phyloP scores from a whole-genome alignment of 345 rosid species.

The Anastatica hierochuntica region DNA sequence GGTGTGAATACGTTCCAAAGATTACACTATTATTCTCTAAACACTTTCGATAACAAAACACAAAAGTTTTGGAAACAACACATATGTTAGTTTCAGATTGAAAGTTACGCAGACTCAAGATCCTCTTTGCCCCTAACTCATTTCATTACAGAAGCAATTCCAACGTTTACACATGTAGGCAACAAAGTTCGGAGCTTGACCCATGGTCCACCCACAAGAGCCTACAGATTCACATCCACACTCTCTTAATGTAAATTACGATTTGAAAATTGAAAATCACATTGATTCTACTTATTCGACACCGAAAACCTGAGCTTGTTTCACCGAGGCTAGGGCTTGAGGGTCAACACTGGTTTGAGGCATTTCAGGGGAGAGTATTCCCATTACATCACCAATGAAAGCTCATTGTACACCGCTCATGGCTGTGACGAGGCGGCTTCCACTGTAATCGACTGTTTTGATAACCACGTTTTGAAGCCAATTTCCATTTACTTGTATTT shows the following conservation, averaged over 20 bases:
- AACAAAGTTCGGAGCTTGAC: constrained; percentile 90
- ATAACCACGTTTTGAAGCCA: constrained; percentile 61
- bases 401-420: constrained; percentile 71
- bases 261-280: background rate
- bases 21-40: background rate
- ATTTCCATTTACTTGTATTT: constrained; percentile 54
- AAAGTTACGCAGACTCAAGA: constrained; percentile 52
- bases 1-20: constrained; percentile 75
- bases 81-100: background rate
- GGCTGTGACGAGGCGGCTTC: constrained; percentile 73
- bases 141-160: constrained; percentile 71
- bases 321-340: constrained; percentile 67
- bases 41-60: background rate
- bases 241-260: background rate
- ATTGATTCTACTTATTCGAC: no score
- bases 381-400: constrained; percentile 74
- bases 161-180: constrained; percentile 83
- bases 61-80: background rate
- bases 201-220: constrained; percentile 82
- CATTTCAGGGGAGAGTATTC: constrained; percentile 42
- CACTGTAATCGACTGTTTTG: constrained; percentile 61
- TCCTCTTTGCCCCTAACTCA: constrained; percentile 92
- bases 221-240: constrained; percentile 29
- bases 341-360: constrained; percentile 44
- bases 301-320: constrained; percentile 74